Evolutionary conservation across 345 rosid genomes (phyloP).

Genomic region (Aethionema arabicum): DNA sequence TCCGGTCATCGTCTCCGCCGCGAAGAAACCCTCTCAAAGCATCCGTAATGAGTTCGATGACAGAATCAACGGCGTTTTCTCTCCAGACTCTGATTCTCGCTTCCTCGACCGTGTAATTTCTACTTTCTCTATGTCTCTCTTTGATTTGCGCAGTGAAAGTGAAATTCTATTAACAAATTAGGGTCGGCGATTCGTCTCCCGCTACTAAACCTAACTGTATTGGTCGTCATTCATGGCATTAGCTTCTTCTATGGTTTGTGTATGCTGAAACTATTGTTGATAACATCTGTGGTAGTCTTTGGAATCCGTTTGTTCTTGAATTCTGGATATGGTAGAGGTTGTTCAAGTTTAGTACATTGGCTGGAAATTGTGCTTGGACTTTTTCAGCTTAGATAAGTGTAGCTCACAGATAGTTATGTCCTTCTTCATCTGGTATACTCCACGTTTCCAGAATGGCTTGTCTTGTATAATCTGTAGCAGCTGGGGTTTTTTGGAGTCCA

Average conservation of each 20-base stretch:
- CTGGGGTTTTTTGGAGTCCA: too few species aligned
- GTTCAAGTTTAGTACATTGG: background rate
- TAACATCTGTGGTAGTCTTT: background rate
- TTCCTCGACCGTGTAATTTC: slow-evolving; percentile 71
- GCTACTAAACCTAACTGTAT: too few species aligned
- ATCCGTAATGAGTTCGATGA: slow-evolving; percentile 55
- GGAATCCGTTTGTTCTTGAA: slow-evolving; percentile 1
- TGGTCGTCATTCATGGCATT: background rate
- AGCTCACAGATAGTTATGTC: background rate
- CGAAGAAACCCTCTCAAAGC: slow-evolving; percentile 34
- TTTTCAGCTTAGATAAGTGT: background rate
- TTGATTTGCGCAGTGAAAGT: slow-evolving; percentile 1
- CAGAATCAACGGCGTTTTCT: slow-evolving; percentile 53
- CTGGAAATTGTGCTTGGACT: background rate
- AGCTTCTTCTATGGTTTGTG: background rate
- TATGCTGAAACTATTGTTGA: background rate
- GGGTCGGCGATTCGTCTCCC: background rate
- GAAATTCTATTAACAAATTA: background rate
- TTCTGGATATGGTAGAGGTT: background rate
- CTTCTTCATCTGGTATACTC: background rate
- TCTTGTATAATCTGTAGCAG: background rate
- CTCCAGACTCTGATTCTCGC: slow-evolving; percentile 63
- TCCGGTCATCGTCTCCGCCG: slow-evolving; percentile 33
- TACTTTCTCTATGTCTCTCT: background rate
- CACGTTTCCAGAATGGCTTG: background rate